Evolutionary conservation across 768 basidiomycete genomes (phyloP).

Genomic region (Termitomyces sp.): DNA sequence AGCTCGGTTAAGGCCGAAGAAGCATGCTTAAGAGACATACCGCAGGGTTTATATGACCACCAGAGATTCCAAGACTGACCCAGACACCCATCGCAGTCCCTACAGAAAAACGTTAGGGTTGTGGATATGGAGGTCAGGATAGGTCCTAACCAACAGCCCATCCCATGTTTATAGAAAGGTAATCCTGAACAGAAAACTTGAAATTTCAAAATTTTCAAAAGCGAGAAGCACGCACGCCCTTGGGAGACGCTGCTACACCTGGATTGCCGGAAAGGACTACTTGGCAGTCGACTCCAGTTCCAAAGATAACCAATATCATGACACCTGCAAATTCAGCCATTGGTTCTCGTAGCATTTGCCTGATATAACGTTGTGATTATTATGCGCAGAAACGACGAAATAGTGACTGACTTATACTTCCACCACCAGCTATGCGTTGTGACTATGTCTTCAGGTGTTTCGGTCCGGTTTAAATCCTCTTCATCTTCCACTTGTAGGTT

Average conservation of each 20-base stretch:
- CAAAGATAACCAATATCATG: slow-evolving; percentile 48
- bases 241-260: slow-evolving; percentile 31
- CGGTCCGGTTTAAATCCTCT: not conserved
- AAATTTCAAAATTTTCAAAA: not conserved
- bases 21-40: slow-evolving; percentile 13
- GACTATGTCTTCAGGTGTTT: not conserved
- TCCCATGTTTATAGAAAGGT: slow-evolving; percentile 35
- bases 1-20: not conserved
- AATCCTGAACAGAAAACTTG: slow-evolving; percentile 21
- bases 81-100: slow-evolving; percentile 44
- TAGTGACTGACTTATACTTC: slow-evolving; percentile 19
- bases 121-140: not conserved
- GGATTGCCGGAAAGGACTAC: slow-evolving; percentile 36
- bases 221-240: slow-evolving; percentile 34
- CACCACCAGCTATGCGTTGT: slow-evolving; percentile 18
- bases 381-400: not conserved
- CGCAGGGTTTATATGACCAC: slow-evolving; percentile 40
- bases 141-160: slow-evolving; percentile 33
- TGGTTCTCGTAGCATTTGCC: slow-evolving; percentile 28
- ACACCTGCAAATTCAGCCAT: slow-evolving; percentile 51
- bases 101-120: slow-evolving; percentile 7
- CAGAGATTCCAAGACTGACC: slow-evolving; percentile 41
- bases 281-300: slow-evolving; percentile 44
- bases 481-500: not conserved
- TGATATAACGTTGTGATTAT: slow-evolving; percentile 1